phyloP scores from a whole-genome alignment of 2,329 filamentous ascomycete species.

The Aureobasidium sp. region DNA sequence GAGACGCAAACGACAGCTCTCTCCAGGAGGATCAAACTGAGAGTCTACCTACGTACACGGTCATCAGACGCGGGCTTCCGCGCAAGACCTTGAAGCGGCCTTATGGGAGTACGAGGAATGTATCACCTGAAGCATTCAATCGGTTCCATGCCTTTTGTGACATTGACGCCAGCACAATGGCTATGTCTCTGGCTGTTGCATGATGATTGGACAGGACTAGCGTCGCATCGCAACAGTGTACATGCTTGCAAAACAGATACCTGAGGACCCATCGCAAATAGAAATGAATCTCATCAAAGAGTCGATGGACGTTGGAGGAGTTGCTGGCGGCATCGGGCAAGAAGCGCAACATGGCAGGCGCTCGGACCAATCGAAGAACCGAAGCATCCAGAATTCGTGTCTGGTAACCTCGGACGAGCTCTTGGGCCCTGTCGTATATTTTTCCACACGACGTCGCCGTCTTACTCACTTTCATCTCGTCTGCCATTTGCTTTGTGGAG shows the following conservation, averaged over 20 bases:
- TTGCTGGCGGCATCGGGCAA: neutral
- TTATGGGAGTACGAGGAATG: conserved; percentile 9
- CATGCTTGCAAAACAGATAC: neutral
- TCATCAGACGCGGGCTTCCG: neutral
- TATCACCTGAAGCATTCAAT: neutral
- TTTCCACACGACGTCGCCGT: conserved; percentile 4
- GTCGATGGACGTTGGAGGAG: neutral
- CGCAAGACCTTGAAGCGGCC: neutral
- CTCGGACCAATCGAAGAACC: conserved; percentile 8
- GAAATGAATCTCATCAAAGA: neutral
- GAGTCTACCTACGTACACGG: neutral
- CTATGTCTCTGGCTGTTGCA: neutral
- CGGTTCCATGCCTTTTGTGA: neutral
- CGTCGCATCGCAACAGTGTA: neutral
- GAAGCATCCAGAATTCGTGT: neutral
- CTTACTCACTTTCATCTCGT: neutral
- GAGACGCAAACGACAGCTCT: conserved; percentile 11
- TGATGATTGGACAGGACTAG: neutral
- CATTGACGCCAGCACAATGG: conserved; percentile 1
- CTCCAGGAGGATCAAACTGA: neutral
- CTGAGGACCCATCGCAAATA: neutral
- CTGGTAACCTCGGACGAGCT: conserved; percentile 6
- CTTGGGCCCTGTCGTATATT: conserved; percentile 1
- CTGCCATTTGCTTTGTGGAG: conserved; percentile 14
- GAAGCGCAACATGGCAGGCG: neutral